Conservation (phyloP, 495 filamentous ascomycete species). For the Bryoglossum gracile region DNA sequence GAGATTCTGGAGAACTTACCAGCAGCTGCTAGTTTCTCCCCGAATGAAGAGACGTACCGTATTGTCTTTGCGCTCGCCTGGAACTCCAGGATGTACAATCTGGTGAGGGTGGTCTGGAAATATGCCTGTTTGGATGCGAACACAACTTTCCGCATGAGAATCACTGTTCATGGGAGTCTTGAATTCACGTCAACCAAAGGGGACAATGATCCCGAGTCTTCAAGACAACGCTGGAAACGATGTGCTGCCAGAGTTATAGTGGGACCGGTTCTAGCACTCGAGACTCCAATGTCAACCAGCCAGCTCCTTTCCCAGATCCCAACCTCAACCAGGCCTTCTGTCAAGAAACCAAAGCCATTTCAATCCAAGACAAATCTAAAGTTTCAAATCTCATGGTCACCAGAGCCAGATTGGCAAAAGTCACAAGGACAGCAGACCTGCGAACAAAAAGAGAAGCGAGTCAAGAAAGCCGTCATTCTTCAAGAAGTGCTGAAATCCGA, state of each 20-base stretch:
- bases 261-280: no score
- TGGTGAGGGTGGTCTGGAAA: conserved; percentile 21
- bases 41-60: conserved; percentile 12
- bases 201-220: not conserved
- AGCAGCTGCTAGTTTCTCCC: not conserved
- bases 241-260: conserved; percentile 3
- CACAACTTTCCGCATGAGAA: conserved; percentile 13
- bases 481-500: not conserved
- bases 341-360: no score
- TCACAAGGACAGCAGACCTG: no score
- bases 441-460: no score
- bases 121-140: conserved; percentile 18
- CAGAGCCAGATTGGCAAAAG: no score
- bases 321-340: no score
- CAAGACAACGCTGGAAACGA: not conserved
- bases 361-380: no score
- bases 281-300: not conserved
- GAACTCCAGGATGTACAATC: conserved; percentile 9
- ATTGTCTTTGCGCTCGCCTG: conserved; percentile 19
- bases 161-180: conserved; percentile 1
- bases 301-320: not conserved
- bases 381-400: no score
- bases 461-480: no score
- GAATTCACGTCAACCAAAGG: no score
- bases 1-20: conserved; percentile 9